Conservation (phyloP, 805 yeast species). For the Candida argentea region DNA sequence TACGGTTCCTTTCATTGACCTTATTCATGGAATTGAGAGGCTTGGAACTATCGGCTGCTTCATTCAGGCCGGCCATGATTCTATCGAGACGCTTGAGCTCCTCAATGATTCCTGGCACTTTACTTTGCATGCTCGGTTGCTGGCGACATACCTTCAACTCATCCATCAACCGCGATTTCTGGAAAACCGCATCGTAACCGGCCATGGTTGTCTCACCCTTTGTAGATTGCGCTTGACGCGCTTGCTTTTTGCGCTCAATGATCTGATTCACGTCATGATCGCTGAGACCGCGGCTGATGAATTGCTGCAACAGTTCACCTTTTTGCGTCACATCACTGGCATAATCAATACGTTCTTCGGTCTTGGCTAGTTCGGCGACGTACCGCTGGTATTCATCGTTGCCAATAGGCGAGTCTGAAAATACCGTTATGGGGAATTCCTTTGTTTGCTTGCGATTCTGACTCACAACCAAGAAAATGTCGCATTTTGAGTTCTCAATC, state of each 20-base stretch:
- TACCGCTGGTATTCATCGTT: conserved; percentile 68
- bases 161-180: conserved; percentile 61
- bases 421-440: conserved; percentile 64
- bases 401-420: conserved; percentile 69
- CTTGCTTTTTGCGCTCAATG: conserved; percentile 60
- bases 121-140: conserved; percentile 38
- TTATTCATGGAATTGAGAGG: conserved; percentile 46
- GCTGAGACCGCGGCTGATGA: conserved; percentile 59
- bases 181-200: conserved; percentile 61
- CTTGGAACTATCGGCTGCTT: conserved; percentile 24
- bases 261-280: conserved; percentile 68
- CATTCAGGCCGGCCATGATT: conserved; percentile 32
- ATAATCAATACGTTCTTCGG: conserved; percentile 50
- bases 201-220: conserved; percentile 10
- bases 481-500: conserved; percentile 33
- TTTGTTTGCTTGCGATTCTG: conserved; percentile 70
- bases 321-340: conserved; percentile 56
- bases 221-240: conserved; percentile 41
- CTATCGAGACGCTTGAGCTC: conserved; percentile 36
- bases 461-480: conserved; percentile 57
- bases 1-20: conserved; percentile 80
- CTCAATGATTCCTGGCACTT: conserved; percentile 18
- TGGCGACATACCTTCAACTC: conserved; percentile 60
- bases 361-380: conserved; percentile 46
- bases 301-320: conserved; percentile 46